A percentile compares a stretch with the other conserved stretches of the same genome.
These are phyloP conservation scores for Cladosporium sp. DNA, from an alignment of 2,329 filamentous ascomycete species.

Conservation along the genomic window DNA sequence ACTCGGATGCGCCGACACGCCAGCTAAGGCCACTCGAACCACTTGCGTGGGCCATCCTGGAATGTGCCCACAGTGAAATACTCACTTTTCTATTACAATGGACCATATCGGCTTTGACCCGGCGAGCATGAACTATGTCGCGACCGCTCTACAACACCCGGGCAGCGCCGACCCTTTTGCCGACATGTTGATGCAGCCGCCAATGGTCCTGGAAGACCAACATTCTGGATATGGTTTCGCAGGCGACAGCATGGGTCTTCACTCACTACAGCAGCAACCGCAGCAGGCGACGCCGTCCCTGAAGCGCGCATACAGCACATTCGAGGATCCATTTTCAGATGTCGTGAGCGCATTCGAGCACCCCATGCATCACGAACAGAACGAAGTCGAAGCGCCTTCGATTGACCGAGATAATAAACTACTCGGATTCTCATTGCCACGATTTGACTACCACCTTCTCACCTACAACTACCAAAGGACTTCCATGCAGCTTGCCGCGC, in stretches of 20 bases:
- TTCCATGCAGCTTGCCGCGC: constrained; percentile 65
- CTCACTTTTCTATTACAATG: neutral
- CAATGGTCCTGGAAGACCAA: constrained; percentile 52
- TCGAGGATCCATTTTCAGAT: constrained; percentile 50
- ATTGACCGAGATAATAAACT: constrained; percentile 61
- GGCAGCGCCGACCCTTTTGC: constrained; percentile 40
- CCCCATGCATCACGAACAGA: constrained; percentile 35
- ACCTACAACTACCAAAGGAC: constrained; percentile 62
- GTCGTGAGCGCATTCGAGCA: constrained; percentile 47
- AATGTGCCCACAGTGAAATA: neutral
- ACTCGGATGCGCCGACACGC: neutral
- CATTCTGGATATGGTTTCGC: constrained; percentile 55
- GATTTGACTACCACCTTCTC: constrained; percentile 55
- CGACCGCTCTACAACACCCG: constrained; percentile 50
- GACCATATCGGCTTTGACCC: constrained; percentile 14
- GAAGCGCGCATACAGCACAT: constrained; percentile 34
- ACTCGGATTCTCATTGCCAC: constrained; percentile 47
- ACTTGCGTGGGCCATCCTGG: neutral
- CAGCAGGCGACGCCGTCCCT: constrained; percentile 22
- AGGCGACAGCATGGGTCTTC: constrained; percentile 29
- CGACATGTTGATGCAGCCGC: constrained; percentile 38
- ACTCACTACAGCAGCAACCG: constrained; percentile 6
- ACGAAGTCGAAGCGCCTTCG: constrained; percentile 47
- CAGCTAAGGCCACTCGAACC: neutral
- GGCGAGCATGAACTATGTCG: constrained; percentile 51